These are phyloP conservation scores for Phaeolepiota aurea DNA, from an alignment of 768 basidiomycete species.

Conservation along the genomic window DNA sequence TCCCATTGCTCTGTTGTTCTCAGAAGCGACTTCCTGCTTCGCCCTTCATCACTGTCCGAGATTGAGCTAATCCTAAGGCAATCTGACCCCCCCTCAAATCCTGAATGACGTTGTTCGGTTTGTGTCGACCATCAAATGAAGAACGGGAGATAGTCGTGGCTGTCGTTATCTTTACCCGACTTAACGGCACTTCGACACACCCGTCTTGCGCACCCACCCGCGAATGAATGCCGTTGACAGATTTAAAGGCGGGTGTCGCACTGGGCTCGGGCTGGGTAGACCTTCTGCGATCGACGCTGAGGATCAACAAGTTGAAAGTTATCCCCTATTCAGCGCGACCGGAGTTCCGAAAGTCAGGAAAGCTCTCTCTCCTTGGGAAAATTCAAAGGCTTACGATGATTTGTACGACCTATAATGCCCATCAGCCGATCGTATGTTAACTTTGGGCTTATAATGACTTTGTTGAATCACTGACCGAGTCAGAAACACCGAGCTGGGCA, in stretches of 20 bases:
- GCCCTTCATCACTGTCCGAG: no score
- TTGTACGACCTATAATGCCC: constrained; percentile 14
- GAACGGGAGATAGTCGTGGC: background rate
- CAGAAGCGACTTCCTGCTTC: no score
- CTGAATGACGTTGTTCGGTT: no score
- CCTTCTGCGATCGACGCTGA: constrained; percentile 5
- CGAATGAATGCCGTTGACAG: background rate
- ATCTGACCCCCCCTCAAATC: no score
- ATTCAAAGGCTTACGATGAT: constrained; percentile 11
- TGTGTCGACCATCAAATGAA: no score
- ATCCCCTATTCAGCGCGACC: constrained; percentile 10
- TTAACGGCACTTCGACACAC: background rate
- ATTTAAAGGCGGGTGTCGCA: background rate
- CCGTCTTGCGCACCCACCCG: background rate
- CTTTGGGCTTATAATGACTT: constrained; percentile 4
- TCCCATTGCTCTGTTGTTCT: no score
- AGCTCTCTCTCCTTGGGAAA: no score
- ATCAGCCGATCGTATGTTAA: constrained; percentile 3
- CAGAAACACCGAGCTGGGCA: constrained; percentile 5
- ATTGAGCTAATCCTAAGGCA: no score
- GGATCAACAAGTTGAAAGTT: constrained; percentile 14
- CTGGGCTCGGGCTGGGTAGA: background rate
- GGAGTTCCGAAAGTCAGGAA: no score
- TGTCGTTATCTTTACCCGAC: background rate
- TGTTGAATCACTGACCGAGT: constrained; percentile 8